Conservation (phyloP, 177 flowering plant genomes). For the Vitis hybrid region DNA sequence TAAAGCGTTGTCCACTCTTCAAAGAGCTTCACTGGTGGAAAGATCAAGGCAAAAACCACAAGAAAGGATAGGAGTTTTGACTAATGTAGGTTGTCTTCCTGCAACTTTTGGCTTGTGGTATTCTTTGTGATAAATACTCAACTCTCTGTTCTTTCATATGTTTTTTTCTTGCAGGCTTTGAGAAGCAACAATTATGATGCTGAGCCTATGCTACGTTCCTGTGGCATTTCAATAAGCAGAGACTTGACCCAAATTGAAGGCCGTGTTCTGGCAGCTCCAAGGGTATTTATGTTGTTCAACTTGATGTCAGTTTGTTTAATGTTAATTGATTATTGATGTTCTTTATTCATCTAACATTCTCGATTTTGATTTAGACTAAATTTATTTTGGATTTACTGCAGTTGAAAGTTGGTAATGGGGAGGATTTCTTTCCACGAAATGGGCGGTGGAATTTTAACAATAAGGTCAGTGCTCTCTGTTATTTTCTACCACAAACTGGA, state of each 20-base stretch:
- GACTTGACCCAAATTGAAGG: conserved; percentile 56
- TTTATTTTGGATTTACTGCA: conserved; percentile 7
- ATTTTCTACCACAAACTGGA: too few species aligned
- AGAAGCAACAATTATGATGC: conserved; percentile 47
- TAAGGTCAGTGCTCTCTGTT: conserved; percentile 38
- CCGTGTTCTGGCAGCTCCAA: conserved; percentile 51
- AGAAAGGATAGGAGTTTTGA: conserved; percentile 59
- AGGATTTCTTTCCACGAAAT: conserved; percentile 50
- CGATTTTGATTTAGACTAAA: conserved; percentile 16
- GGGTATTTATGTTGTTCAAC: conserved; percentile 9
- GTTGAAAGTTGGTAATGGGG: conserved; percentile 47
- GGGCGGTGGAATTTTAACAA: conserved; percentile 82
- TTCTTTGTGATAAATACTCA: not conserved
- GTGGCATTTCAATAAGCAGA: conserved; percentile 38
- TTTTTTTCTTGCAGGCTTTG: conserved; percentile 34
- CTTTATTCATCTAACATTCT: not conserved
- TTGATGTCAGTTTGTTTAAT: not conserved
- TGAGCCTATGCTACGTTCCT: conserved; percentile 46
- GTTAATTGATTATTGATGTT: not conserved
- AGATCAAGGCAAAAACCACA: conserved; percentile 90
- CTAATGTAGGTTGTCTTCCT: conserved; percentile 36
- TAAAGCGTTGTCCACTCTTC: conserved; percentile 58
- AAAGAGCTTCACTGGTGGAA: conserved; percentile 75
- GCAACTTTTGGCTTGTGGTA: not conserved
- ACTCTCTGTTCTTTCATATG: not conserved